These are phyloP conservation scores for Daldinia bambusicola DNA, from an alignment of 495 filamentous ascomycete genomes.

Conservation along the genomic window DNA sequence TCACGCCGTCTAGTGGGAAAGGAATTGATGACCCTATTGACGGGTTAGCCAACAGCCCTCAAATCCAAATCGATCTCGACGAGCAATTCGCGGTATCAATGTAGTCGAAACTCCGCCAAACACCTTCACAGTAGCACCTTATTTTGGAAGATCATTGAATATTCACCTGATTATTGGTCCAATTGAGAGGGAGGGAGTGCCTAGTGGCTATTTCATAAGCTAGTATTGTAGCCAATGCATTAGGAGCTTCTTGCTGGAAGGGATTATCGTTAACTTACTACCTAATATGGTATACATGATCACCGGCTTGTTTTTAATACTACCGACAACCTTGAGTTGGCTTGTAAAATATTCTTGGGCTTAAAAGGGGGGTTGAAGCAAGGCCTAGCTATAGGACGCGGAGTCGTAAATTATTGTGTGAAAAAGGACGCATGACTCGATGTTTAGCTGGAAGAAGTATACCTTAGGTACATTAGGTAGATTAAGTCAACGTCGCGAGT, in stretches of 20 bases:
- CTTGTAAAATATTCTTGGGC: conserved; percentile 28
- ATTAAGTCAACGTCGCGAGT: conserved; percentile 27
- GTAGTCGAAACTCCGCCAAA: conserved; percentile 6
- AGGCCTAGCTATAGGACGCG: neutral
- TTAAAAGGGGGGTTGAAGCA: conserved; percentile 8
- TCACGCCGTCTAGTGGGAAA: conserved; percentile 57
- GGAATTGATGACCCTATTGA: conserved; percentile 55
- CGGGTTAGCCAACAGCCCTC: conserved; percentile 49
- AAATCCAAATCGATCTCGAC: conserved; percentile 30
- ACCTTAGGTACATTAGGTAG: conserved; percentile 24
- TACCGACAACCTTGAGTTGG: conserved; percentile 25
- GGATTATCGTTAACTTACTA: neutral
- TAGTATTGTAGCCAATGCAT: conserved; percentile 27
- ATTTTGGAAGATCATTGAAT: conserved; percentile 40
- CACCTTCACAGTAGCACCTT: conserved; percentile 1
- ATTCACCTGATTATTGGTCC: conserved; percentile 41
- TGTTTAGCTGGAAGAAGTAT: conserved; percentile 8
- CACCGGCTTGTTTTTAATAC: conserved; percentile 21
- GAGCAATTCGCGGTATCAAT: conserved; percentile 33
- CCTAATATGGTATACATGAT: neutral
- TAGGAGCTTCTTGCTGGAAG: conserved; percentile 4
- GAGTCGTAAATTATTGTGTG: conserved; percentile 14
- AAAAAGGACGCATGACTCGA: conserved; percentile 2
- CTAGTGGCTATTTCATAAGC: conserved; percentile 6
- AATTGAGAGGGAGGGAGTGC: conserved; percentile 11